Evolutionary conservation across 257 asterid species (phyloP), one percentile per base, ranked within the genome.

Genomic region (Capsicum pubescens): DNA sequence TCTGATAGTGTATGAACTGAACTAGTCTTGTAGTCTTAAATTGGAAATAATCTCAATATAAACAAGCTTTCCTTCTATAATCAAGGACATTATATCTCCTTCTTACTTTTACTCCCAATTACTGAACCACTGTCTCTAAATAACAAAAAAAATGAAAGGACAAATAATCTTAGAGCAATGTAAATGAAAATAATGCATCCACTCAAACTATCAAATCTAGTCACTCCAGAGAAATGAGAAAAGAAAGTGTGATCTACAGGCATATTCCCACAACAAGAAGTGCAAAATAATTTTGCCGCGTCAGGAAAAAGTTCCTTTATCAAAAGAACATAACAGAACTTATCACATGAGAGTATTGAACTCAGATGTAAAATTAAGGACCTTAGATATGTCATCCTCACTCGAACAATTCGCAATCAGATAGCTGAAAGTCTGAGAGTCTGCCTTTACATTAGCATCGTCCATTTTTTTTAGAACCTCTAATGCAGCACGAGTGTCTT

Each of bases 391-490:
- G 87, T 91, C 93, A 85, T 93, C 91, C 90, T 89, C 97, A 21
- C 86, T 79, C 85, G 55, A 88, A 87, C 95, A 88, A 90, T 88
- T 93, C 83, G 42, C 16, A 77, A 95, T 91, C 85, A 97, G 98
- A 86, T 92, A 89, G 89, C 97, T 87, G 91, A 92, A 97, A 84
- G 98, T 97, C 58, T 85, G 59, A 84, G 96, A 87, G 85, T 97
- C 91, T 77, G 97, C 95, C 88, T 93, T 89, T 85, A 97, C 95
- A 82, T 87, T 88, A 64, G 94, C 97, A 66, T 89, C 91, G 90
- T 92, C 93, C 98, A 97, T 95, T 90, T 89, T 92, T 89, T 89
- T 89, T 88, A 95, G 95, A 89, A 93, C 97, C 67, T 50, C 69
- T 74, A 80, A 83, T 71, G 92, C 99, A 84, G 92, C 87, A 10